Conservation (phyloP, 2,329 filamentous ascomycete genomes). For the Microsporum audouinii region DNA sequence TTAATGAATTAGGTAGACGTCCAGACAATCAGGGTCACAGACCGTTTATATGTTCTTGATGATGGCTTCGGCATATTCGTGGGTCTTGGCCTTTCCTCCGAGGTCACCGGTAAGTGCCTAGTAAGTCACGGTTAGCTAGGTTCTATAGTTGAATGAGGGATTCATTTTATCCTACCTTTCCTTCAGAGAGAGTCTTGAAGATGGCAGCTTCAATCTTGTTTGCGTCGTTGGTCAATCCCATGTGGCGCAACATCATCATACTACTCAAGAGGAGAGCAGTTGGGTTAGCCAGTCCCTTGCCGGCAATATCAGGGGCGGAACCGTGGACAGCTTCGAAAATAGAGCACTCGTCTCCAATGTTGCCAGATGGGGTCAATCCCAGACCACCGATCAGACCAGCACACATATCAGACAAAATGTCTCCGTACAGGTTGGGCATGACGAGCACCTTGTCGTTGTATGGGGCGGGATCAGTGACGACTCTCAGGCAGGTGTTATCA, state of each 20-base stretch:
- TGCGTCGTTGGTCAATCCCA: slow-evolving; percentile 79
- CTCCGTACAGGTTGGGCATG: slow-evolving; percentile 95
- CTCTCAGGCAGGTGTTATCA: slow-evolving; percentile 98
- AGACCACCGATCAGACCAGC: slow-evolving; percentile 96
- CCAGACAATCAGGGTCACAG: slow-evolving; percentile 7
- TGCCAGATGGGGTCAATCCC: slow-evolving; percentile 91
- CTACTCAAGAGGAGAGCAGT: slow-evolving; percentile 88
- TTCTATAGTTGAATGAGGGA: background rate
- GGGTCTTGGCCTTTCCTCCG: slow-evolving; percentile 89
- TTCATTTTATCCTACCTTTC: slow-evolving; percentile 51
- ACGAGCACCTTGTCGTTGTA: slow-evolving; percentile 99
- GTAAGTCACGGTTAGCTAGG: background rate
- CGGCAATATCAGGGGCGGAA: slow-evolving; percentile 90
- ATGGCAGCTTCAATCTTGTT: slow-evolving; percentile 84
- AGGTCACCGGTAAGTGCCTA: slow-evolving; percentile 82
- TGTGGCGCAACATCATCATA: slow-evolving; percentile 99
- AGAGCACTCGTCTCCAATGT: slow-evolving; percentile 98
- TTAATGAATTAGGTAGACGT: slow-evolving; percentile 2
- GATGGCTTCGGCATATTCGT: slow-evolving; percentile 87
- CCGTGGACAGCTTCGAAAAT: slow-evolving; percentile 99
- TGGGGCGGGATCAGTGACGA: slow-evolving; percentile 86
- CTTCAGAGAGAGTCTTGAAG: slow-evolving; percentile 89
- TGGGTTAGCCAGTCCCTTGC: slow-evolving; percentile 92
- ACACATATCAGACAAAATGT: slow-evolving; percentile 99
- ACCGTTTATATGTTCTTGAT: slow-evolving; percentile 50